A percentile compares a stretch with the other conserved stretches of the same genome.
phyloP scores from a whole-genome alignment of 306 rosid genomes.

The Pyrus pyrifolia region DNA sequence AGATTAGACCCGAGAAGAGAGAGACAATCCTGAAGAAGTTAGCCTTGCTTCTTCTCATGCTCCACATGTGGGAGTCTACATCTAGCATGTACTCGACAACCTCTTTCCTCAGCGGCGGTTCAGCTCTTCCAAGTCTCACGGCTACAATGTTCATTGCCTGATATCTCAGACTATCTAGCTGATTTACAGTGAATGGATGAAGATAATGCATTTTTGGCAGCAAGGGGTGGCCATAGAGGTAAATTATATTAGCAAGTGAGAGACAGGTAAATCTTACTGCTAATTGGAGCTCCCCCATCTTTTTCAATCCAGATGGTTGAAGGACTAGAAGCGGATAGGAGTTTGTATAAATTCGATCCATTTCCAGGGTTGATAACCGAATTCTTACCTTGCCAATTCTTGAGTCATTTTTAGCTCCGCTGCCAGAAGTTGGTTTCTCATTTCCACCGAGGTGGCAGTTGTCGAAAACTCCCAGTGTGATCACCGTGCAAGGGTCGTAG shows the following conservation, averaged over 20 bases:
- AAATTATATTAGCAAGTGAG: conserved; percentile 57
- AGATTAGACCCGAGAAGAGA: conserved; percentile 50
- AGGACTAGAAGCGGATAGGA: conserved; percentile 65
- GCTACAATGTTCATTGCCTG: conserved; percentile 78
- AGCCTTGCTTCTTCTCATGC: conserved; percentile 78
- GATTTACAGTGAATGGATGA: conserved; percentile 83
- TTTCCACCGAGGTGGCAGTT: conserved; percentile 59
- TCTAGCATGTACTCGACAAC: conserved; percentile 85
- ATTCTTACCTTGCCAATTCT: conserved; percentile 74
- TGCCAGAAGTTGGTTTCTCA: conserved; percentile 28
- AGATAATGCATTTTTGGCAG: conserved; percentile 80
- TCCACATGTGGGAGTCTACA: conserved; percentile 89
- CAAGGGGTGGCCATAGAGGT: conserved; percentile 66
- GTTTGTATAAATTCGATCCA: conserved; percentile 74
- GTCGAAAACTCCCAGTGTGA: conserved; percentile 69
- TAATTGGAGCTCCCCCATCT: conserved; percentile 76
- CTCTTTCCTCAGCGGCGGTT: conserved; percentile 69
- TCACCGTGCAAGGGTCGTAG: conserved; percentile 62
- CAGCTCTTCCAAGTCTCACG: conserved; percentile 62
- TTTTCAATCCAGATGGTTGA: conserved; percentile 52
- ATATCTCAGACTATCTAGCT: conserved; percentile 58
- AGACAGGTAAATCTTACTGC: conserved; percentile 72
- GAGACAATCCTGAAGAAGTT: conserved; percentile 70
- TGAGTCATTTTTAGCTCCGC: conserved; percentile 39
- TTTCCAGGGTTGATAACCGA: conserved; percentile 72